A percentile compares a stretch with the other conserved stretches of the same genome.
Evolutionary conservation across 306 rosid species (phyloP).

Genomic region (Vicia faba): DNA sequence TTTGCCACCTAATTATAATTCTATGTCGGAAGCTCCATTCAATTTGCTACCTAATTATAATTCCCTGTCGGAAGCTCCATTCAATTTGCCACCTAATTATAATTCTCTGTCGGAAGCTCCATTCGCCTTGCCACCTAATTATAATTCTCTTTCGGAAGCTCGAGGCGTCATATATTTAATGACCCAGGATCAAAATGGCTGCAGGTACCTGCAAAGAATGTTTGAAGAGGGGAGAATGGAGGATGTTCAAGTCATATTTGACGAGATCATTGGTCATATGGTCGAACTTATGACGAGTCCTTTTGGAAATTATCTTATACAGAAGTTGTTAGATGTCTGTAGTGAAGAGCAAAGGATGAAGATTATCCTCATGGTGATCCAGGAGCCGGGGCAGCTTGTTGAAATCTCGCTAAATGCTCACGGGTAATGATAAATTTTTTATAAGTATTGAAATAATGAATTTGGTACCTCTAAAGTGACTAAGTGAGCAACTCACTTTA

Average conservation of each 20-base stretch:
- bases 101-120: background rate
- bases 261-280: slow-evolving; percentile 53
- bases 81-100: background rate
- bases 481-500: background rate
- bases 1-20: slow-evolving; percentile 36
- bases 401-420: slow-evolving; percentile 59
- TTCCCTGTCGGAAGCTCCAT: background rate
- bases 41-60: background rate
- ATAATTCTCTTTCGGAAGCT: slow-evolving; percentile 47
- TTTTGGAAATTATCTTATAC: slow-evolving; percentile 64
- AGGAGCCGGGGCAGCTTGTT: slow-evolving; percentile 53
- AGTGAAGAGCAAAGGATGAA: slow-evolving; percentile 56
- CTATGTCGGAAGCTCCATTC: slow-evolving; percentile 44
- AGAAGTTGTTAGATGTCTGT: slow-evolving; percentile 61
- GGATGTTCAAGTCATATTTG: slow-evolving; percentile 51
- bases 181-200: slow-evolving; percentile 63
- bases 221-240: slow-evolving; percentile 49
- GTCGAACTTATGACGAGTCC: slow-evolving; percentile 64
- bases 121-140: slow-evolving; percentile 34
- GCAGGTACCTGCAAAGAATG: slow-evolving; percentile 51
- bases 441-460: slow-evolving; percentile 24
- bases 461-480: background rate
- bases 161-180: slow-evolving; percentile 43
- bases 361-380: slow-evolving; percentile 46
- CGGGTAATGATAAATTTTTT: slow-evolving; percentile 50